A percentile compares a stretch with the other conserved stretches of the same genome.
phyloP scores from a whole-genome alignment of 352 stramenopile species.

The Pythium brachiatum region DNA sequence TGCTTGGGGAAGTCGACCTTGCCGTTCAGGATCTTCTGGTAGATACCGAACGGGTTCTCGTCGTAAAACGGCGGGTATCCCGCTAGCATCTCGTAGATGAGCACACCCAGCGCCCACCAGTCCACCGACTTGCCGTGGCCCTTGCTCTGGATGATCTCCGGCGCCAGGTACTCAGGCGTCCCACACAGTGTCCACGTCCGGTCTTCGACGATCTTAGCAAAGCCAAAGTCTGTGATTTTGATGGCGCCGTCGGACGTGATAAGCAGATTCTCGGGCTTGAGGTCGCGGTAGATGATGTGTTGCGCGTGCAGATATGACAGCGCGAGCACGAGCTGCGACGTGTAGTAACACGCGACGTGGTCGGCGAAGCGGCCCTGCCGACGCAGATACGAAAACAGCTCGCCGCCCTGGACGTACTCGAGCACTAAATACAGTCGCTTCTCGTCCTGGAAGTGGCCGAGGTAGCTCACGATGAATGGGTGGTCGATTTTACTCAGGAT shows the following conservation, averaged over 20 bases:
- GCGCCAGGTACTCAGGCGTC: conserved; percentile 81
- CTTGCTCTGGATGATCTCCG: conserved; percentile 84
- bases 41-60: conserved; percentile 86
- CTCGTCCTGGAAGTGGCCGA: conserved; percentile 92
- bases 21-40: conserved; percentile 92
- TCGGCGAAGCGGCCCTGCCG: conserved; percentile 49
- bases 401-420: conserved; percentile 96
- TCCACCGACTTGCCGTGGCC: conserved; percentile 78
- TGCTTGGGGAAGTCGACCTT: conserved; percentile 90
- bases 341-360: conserved; percentile 89
- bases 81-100: conserved; percentile 78
- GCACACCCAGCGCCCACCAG: conserved; percentile 76
- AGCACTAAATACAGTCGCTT: conserved; percentile 98
- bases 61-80: conserved; percentile 75
- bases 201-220: conserved; percentile 82
- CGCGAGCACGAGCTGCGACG: conserved; percentile 82
- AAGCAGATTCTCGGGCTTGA: conserved; percentile 89
- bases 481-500: conserved; percentile 97
- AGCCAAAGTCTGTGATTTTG: conserved; percentile 87
- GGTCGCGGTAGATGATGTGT: conserved; percentile 78
- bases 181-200: conserved; percentile 86
- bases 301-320: conserved; percentile 78
- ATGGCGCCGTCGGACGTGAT: conserved; percentile 90
- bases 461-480: conserved; percentile 97
- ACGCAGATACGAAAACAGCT: conserved; percentile 92